Base-by-base conservation (phyloP, 176 grass and related monocot genomes). In the bread wheat (Triticum aestivum) region DNA sequence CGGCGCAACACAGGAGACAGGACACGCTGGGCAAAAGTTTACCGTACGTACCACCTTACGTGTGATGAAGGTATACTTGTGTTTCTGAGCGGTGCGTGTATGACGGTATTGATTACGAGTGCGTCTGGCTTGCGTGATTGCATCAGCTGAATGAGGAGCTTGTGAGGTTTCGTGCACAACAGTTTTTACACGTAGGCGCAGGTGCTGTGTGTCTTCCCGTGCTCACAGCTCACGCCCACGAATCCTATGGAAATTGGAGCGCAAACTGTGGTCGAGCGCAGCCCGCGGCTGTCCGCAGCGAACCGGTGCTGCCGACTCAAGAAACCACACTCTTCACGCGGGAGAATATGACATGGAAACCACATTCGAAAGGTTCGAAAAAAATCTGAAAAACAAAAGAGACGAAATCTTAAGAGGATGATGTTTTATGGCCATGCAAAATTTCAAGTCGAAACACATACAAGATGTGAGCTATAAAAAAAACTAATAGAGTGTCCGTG, bases 61-160 rank as follows among this genome's bases (percentile, higher is more conserved):
- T 39, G 38, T 4, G 35, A n/a, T 11, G 17, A 1, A 41, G 5
- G 20, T 41, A 3, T 41, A 3, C 18, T 12, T 71, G 52, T 41
- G 69, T 41, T 71, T 71, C 17, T 41, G 68, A 69, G 66, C 66
- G 1, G 8, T 21, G 17, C 33, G 66, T 69, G 20, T 12, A 11
- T 71, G 68, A n/a, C 18, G 18, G 18, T 51, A 39, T 42, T 73
- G 69, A 73, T 42, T 73, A 44, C 21, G 38, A 3, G 10, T 73
- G 35, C 51, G 75, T 21, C 17, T 14, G 20, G 0, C 0, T 33
- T 12, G 35, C n/a, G 2, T 12, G 15, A 13, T 51, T 56, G 33
- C 63, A 3, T 77, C 86, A 73, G 54, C 59, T 80, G 82, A 75
- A 58, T 42, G 42, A 47, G 18, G 87, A 80, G 24, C 45, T 41